A percentile compares a stretch with the other conserved stretches of the same genome.
Evolutionary conservation across 495 filamentous ascomycete genomes (phyloP).

Genomic region (Hypoxylon crocopeplum): DNA sequence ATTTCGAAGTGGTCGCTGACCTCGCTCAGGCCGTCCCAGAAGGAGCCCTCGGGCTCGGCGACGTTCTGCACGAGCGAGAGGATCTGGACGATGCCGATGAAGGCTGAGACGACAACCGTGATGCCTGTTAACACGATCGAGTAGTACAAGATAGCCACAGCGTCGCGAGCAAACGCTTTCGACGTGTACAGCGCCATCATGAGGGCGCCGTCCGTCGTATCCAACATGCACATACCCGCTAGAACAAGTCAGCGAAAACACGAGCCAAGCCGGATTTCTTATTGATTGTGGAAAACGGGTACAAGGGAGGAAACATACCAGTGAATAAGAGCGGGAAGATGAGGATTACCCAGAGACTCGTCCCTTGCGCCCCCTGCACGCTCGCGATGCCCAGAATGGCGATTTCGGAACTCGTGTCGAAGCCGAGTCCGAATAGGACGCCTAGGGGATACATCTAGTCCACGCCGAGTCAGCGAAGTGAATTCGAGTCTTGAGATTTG

Average conservation of each 20-base stretch:
- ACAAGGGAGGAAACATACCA: slow-evolving; percentile 51
- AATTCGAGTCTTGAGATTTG: too few species aligned
- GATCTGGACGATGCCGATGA: slow-evolving; percentile 86
- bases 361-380: slow-evolving; percentile 83
- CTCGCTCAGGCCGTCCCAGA: slow-evolving; percentile 84
- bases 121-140: slow-evolving; percentile 86
- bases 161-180: slow-evolving; percentile 73
- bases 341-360: slow-evolving; percentile 90
- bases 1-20: slow-evolving; percentile 85
- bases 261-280: too few species aligned
- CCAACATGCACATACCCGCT: slow-evolving; percentile 90
- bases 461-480: too few species aligned
- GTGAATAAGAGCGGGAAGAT: slow-evolving; percentile 94
- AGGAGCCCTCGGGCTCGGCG: slow-evolving; percentile 71
- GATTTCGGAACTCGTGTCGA: slow-evolving; percentile 95
- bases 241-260: slow-evolving; percentile 12
- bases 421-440: slow-evolving; percentile 89
- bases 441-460: slow-evolving; percentile 84
- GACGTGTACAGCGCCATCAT: slow-evolving; percentile 95
- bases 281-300: neutral
- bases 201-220: slow-evolving; percentile 88
- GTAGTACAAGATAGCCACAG: slow-evolving; percentile 90
- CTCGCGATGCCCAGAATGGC: slow-evolving; percentile 89
- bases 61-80: slow-evolving; percentile 78
- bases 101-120: slow-evolving; percentile 84